Conservation (phyloP, 257 asterid species). For the Anisodus tanguticus region DNA sequence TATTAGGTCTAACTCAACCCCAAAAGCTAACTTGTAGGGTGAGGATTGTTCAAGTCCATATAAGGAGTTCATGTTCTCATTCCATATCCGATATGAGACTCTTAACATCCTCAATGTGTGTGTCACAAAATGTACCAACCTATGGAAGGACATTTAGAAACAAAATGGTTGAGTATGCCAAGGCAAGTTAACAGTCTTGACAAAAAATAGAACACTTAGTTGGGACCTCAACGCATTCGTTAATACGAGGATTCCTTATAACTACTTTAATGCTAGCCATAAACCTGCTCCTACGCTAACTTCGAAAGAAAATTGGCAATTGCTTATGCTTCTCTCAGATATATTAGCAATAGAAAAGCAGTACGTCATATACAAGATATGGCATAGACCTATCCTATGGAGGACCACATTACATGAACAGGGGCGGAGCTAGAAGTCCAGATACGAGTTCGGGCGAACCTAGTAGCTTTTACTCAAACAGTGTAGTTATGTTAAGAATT, state of each 20-base stretch:
- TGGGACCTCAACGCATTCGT: neutral
- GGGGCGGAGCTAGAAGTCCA: no score
- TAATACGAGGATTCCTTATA: neutral
- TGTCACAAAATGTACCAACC: neutral
- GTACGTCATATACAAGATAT: neutral
- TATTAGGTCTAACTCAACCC: no score
- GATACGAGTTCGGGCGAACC: no score
- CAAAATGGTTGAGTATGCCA: neutral
- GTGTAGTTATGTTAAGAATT: no score
- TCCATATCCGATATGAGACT: neutral
- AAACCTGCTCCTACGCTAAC: neutral
- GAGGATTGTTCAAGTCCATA: no score
- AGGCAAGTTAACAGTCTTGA: neutral
- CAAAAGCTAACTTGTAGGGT: no score
- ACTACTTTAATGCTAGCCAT: neutral
- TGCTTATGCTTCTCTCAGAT: slow-evolving; percentile 6
- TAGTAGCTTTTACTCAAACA: no score
- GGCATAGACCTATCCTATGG: neutral
- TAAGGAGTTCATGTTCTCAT: no score
- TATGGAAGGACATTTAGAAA: no score
- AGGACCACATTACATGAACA: neutral
- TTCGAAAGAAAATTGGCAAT: neutral
- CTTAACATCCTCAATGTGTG: neutral
- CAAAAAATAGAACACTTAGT: neutral
- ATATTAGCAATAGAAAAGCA: neutral